These are phyloP conservation scores for Raphanus sativus DNA, from an alignment of 345 rosid genomes.

Conservation along the genomic window DNA sequence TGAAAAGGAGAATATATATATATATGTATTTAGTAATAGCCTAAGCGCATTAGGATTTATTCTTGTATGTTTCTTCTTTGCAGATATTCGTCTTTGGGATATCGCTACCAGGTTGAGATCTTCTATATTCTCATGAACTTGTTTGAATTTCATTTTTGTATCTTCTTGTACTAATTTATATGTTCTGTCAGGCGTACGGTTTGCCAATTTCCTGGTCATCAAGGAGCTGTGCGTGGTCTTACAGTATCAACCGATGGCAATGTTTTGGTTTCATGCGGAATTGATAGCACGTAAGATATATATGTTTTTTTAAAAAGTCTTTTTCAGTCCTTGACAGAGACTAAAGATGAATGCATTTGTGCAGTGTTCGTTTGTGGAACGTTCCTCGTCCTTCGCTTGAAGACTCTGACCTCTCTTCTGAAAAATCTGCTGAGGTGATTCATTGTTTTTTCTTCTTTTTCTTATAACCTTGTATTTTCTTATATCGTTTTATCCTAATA, in stretches of 20 bases:
- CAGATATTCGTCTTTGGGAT: constrained; percentile 98
- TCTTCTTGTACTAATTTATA: neutral
- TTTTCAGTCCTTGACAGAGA: neutral
- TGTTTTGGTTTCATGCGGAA: constrained; percentile 80
- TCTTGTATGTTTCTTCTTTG: constrained; percentile 15
- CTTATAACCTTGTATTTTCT: neutral
- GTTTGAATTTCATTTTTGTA: neutral
- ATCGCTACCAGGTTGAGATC: constrained; percentile 70
- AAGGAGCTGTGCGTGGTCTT: constrained; percentile 89
- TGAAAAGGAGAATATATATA: neutral
- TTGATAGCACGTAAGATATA: constrained; percentile 77
- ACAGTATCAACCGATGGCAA: constrained; percentile 85
- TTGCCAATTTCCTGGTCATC: constrained; percentile 87
- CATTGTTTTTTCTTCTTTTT: neutral
- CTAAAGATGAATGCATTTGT: constrained; percentile 15
- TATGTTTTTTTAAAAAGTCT: neutral
- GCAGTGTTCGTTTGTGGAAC: constrained; percentile 93
- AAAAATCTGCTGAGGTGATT: constrained; percentile 53
- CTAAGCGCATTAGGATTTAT: neutral
- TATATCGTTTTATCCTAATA: neutral
- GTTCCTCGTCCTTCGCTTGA: constrained; percentile 70
- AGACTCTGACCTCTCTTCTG: constrained; percentile 48
- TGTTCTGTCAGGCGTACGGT: neutral
- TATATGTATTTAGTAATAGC: neutral
- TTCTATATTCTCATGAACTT: neutral